phyloP scores from a whole-genome alignment of 2,329 filamentous ascomycete species.

The Hypoxylon sp. region DNA sequence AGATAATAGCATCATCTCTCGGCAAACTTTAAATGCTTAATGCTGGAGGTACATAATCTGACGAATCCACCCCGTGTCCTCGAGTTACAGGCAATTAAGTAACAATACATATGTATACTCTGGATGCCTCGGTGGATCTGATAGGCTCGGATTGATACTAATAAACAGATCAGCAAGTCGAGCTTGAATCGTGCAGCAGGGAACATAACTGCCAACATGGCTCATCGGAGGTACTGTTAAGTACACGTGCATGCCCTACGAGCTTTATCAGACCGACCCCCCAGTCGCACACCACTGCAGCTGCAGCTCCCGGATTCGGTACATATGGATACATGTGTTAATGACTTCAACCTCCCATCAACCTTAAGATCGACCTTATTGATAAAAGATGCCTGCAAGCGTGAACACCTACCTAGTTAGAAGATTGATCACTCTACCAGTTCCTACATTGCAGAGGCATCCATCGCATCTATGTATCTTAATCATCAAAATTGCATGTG shows the following conservation, averaged over 20 bases:
- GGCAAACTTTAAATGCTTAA: constrained; percentile 8
- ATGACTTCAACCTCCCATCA: constrained; percentile 29
- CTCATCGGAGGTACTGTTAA: constrained; percentile 31
- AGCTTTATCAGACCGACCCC: constrained; percentile 27
- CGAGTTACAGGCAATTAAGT: neutral
- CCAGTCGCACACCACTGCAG: constrained; percentile 34
- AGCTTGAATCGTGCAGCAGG: constrained; percentile 13
- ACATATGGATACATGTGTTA: constrained; percentile 9
- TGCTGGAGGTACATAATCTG: neutral
- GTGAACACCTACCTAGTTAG: constrained; percentile 17
- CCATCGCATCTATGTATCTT: too few species aligned
- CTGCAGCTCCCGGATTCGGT: constrained; percentile 40
- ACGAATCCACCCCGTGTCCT: neutral
- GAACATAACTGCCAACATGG: neutral
- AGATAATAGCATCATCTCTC: constrained; percentile 24
- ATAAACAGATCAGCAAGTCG: constrained; percentile 1
- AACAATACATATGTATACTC: neutral
- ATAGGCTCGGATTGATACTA: neutral
- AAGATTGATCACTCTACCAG: constrained; percentile 24
- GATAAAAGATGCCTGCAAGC: constrained; percentile 25
- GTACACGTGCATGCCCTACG: constrained; percentile 39
- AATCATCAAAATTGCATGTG: constrained; percentile 13
- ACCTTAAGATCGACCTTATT: constrained; percentile 41
- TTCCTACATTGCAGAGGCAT: constrained; percentile 8
- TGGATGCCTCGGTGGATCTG: too few species aligned